These are phyloP conservation scores for Blumeriella jaapii DNA, from an alignment of 2,329 filamentous ascomycete genomes.

Conservation along the genomic window DNA sequence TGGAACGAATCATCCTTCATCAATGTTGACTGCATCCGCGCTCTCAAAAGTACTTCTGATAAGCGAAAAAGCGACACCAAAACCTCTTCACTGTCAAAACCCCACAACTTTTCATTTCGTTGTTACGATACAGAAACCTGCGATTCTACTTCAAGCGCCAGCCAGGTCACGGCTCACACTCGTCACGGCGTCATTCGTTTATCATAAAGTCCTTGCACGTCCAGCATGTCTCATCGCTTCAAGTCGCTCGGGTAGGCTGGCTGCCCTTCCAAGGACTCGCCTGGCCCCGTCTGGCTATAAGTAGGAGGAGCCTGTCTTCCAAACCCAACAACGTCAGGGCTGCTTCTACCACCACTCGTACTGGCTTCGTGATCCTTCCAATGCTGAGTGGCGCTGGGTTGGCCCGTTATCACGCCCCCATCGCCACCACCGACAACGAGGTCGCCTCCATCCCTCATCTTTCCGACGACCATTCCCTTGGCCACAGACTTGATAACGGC, in stretches of 20 bases:
- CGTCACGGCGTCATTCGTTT: conserved; percentile 1
- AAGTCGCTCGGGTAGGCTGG: conserved; percentile 8
- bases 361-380: conserved; percentile 21
- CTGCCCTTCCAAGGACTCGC: conserved; percentile 19
- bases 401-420: conserved; percentile 16
- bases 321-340: conserved; percentile 19
- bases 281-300: conserved; percentile 15
- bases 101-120: no score
- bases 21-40: no score
- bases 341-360: conserved; percentile 20
- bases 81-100: no score
- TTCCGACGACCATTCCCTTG: conserved; percentile 88
- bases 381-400: conserved; percentile 6
- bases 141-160: no score
- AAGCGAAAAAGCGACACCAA: no score
- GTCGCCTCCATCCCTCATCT: conserved; percentile 61
- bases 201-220: conserved; percentile 1
- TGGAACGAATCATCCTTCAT: no score
- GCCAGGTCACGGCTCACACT: no score
- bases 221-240: conserved; percentile 7
- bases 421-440: conserved; percentile 57
- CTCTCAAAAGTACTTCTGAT: no score
- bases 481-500: conserved; percentile 91
- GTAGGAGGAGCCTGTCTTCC: conserved; percentile 18
- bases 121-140: no score